These are phyloP conservation scores for Nigrospora osmanthi DNA, from an alignment of 2,329 filamentous ascomycete genomes.

Conservation along the genomic window DNA sequence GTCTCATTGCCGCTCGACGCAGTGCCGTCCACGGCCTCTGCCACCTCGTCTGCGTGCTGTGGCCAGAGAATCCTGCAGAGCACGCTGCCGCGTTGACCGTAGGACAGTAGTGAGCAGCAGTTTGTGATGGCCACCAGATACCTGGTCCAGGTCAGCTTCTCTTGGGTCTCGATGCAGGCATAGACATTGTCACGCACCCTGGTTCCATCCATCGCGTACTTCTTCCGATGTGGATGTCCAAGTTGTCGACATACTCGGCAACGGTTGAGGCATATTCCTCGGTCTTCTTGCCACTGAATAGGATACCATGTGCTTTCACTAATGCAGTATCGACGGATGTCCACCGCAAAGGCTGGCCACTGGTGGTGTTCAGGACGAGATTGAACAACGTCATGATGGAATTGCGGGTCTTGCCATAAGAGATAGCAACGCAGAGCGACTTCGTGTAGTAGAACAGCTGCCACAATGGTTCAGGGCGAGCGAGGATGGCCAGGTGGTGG, in stretches of 20 bases:
- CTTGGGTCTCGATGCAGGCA: too few relatives aligned
- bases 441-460: constrained; percentile 70
- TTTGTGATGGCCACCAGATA: constrained; percentile 53
- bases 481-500: constrained; percentile 78
- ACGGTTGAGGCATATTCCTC: constrained; percentile 37
- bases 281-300: constrained; percentile 46
- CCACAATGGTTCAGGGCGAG: constrained; percentile 59
- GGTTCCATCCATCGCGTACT: constrained; percentile 41
- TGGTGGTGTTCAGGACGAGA: constrained; percentile 32
- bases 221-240: constrained; percentile 50
- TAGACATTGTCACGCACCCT: constrained; percentile 25
- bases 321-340: constrained; percentile 48
- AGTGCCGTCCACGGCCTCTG: too few relatives aligned
- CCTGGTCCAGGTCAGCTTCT: background rate
- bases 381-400: constrained; percentile 64
- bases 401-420: constrained; percentile 59
- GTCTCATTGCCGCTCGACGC: too few relatives aligned
- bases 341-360: constrained; percentile 9
- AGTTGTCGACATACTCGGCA: constrained; percentile 38
- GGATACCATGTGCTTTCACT: constrained; percentile 54
- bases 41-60: too few relatives aligned
- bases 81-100: constrained; percentile 32
- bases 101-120: constrained; percentile 43
- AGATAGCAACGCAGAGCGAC: constrained; percentile 58
- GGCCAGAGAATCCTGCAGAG: too few relatives aligned